Percentiles rank a stretch among this genome's conserved stretches.
Evolutionary conservation across 805 yeast genomes (phyloP).

Genomic region (Starmerella etchellsii): DNA sequence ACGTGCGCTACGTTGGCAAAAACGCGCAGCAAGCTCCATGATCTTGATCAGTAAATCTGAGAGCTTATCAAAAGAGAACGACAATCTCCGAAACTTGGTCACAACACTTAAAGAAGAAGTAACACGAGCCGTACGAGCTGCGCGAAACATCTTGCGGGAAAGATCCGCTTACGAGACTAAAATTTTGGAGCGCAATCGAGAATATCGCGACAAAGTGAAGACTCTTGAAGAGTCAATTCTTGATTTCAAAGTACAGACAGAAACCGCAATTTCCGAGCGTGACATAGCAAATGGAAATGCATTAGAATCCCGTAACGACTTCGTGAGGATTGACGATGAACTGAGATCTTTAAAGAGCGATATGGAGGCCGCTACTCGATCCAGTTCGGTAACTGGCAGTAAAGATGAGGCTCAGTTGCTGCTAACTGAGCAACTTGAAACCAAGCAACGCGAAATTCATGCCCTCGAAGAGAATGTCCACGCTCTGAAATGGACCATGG

Average conservation of each 20-base stretch:
- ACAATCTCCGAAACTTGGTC: constrained; percentile 22
- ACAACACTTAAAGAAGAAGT: constrained; percentile 23
- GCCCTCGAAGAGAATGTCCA: neutral
- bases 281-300: constrained; percentile 24
- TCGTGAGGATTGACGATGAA: neutral
- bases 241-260: constrained; percentile 20
- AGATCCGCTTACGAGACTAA: constrained; percentile 29
- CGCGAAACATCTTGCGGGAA: constrained; percentile 26
- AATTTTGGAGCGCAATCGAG: constrained; percentile 26
- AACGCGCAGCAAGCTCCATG: constrained; percentile 23
- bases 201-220: constrained; percentile 22
- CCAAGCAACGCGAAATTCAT: neutral
- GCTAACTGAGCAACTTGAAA: neutral
- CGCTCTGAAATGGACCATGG: neutral
- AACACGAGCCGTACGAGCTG: constrained; percentile 25
- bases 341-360: neutral
- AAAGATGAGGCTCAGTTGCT: too few species aligned
- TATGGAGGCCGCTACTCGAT: constrained; percentile 15
- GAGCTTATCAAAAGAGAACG: constrained; percentile 23
- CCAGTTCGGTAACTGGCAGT: neutral
- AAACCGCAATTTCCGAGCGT: constrained; percentile 24
- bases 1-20: constrained; percentile 27
- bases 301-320: neutral
- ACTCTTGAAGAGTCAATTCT: constrained; percentile 20
- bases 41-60: constrained; percentile 25